These are phyloP conservation scores for Curvularia verruculosa DNA, from an alignment of 2,329 filamentous ascomycete species.

Conservation along the genomic window DNA sequence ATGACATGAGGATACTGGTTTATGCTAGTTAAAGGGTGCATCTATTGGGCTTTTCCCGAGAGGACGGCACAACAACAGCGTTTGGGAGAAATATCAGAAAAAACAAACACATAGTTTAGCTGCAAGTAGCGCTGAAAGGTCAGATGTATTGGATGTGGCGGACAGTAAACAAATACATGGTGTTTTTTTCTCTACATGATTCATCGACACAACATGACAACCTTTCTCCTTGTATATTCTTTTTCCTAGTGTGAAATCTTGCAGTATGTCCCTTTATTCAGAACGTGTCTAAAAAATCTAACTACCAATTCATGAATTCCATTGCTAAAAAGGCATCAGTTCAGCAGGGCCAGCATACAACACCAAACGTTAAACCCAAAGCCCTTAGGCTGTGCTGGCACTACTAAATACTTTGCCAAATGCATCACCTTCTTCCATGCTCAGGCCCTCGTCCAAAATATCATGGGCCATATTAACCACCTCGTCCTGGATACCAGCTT, in stretches of 20 bases:
- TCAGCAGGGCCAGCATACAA: neutral
- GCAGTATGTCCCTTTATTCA: neutral
- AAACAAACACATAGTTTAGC: neutral
- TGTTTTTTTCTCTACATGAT: neutral
- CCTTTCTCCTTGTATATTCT: no score
- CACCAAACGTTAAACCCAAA: neutral
- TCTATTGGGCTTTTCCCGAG: neutral
- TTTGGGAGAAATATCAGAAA: neutral
- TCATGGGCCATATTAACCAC: constrained; percentile 82
- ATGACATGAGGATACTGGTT: neutral
- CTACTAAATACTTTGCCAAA: constrained; percentile 55
- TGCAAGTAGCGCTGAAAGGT: neutral
- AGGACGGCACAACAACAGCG: neutral
- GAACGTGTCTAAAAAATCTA: neutral
- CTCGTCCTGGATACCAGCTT: constrained; percentile 76
- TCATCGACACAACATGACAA: no score
- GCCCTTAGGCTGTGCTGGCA: constrained; percentile 19
- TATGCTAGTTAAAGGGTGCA: neutral
- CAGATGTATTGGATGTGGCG: neutral
- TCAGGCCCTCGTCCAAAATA: constrained; percentile 79
- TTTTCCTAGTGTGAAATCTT: no score
- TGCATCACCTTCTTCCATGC: constrained; percentile 76
- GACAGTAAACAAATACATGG: neutral
- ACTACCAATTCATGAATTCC: neutral
- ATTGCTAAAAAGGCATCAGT: no score